phyloP scores from a whole-genome alignment of 768 basidiomycete genomes.

The Flagelloscypha sp. region DNA sequence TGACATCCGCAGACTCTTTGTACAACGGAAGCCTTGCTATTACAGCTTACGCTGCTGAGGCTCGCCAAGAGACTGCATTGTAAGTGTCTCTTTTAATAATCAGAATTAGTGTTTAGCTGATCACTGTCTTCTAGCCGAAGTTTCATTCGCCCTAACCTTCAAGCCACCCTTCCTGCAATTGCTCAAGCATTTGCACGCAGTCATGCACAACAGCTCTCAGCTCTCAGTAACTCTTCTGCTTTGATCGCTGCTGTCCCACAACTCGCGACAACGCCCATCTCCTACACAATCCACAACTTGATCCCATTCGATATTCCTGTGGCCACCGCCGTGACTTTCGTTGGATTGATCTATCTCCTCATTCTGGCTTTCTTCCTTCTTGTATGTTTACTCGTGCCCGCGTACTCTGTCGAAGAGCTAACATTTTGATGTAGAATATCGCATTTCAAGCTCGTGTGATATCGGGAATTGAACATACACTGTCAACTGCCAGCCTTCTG shows the following conservation, averaged over 20 bases:
- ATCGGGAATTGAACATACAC: background rate
- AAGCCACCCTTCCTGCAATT: slow-evolving; percentile 15
- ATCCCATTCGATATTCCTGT: slow-evolving; percentile 42
- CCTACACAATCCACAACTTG: slow-evolving; percentile 30
- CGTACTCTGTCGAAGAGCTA: background rate
- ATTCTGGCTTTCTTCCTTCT: slow-evolving; percentile 22
- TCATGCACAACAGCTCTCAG: slow-evolving; percentile 14
- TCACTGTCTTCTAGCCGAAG: slow-evolving; percentile 9
- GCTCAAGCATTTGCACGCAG: slow-evolving; percentile 22
- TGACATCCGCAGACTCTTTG: slow-evolving; percentile 20
- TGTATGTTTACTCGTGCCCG: slow-evolving; percentile 7
- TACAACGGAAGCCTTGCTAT: slow-evolving; percentile 31
- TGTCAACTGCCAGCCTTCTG: background rate
- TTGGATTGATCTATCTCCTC: slow-evolving; percentile 29
- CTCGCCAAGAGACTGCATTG: slow-evolving; percentile 40
- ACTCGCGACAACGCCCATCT: slow-evolving; percentile 29
- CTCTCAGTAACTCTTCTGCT: slow-evolving; percentile 4
- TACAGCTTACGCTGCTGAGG: slow-evolving; percentile 28
- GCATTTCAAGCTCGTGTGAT: slow-evolving; percentile 12
- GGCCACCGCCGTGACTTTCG: slow-evolving; percentile 31
- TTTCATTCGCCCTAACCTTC: slow-evolving; percentile 11
- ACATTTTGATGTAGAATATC: slow-evolving; percentile 18
- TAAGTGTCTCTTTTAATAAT: slow-evolving; percentile 21
- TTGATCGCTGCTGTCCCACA: slow-evolving; percentile 29
- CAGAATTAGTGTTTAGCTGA: slow-evolving; percentile 6